Percentiles rank a stretch among this genome's conserved stretches.
Evolutionary conservation across 129 eudicot species (phyloP).

Genomic region (Oenanthe sinensis): DNA sequence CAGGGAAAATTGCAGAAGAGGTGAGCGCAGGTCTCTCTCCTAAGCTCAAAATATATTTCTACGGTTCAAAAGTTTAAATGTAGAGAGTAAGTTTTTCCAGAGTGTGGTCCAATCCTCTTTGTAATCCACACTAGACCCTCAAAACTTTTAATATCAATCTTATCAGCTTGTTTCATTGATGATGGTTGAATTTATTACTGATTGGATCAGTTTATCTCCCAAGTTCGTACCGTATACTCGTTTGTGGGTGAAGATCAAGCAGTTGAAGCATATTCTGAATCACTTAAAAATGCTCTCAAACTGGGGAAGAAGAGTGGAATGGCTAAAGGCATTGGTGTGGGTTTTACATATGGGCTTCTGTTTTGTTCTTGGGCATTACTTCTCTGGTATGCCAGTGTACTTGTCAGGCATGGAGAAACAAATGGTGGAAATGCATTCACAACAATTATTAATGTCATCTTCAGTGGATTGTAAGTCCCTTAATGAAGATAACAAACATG

Average conservation of each 20-base stretch:
- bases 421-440: slow-evolving; percentile 81
- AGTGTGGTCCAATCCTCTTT: neutral
- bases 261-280: slow-evolving; percentile 42
- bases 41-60: neutral
- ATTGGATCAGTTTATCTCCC: slow-evolving; percentile 56
- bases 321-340: slow-evolving; percentile 79
- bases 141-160: neutral
- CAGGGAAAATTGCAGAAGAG: slow-evolving; percentile 85
- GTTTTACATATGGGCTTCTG: slow-evolving; percentile 65
- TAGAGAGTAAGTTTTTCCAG: neutral
- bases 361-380: slow-evolving; percentile 83
- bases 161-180: neutral
- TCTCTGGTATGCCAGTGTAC: slow-evolving; percentile 86
- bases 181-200: neutral
- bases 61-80: neutral
- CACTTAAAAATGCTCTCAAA: slow-evolving; percentile 64
- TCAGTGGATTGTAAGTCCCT: slow-evolving; percentile 74
- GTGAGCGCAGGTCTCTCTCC: slow-evolving; percentile 19
- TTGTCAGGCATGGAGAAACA: slow-evolving; percentile 50
- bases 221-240: slow-evolving; percentile 69
- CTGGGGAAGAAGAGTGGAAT: slow-evolving; percentile 59
- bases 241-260: slow-evolving; percentile 76
- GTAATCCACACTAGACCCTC: neutral
- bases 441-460: slow-evolving; percentile 74
- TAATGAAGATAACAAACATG: neutral